phyloP scores from a whole-genome alignment of 441 rosid genomes.

The Geranium incanum region DNA sequence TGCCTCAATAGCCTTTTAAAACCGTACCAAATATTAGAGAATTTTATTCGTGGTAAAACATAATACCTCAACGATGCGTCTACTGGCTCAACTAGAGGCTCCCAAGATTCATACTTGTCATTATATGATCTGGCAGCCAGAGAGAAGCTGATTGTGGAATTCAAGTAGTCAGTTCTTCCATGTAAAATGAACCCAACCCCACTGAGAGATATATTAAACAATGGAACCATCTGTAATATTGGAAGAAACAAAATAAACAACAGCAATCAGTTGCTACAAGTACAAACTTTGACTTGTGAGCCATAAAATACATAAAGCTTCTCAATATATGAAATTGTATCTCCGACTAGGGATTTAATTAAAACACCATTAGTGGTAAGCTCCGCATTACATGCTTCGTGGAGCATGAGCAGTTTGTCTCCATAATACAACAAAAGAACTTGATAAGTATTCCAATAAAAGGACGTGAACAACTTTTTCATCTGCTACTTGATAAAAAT shows the following conservation, averaged over 20 bases:
- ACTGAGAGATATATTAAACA: conserved; percentile 71
- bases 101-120: conserved; percentile 93
- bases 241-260: conserved; percentile 18
- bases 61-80: conserved; percentile 73
- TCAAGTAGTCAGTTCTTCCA: conserved; percentile 59
- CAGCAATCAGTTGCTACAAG: conserved; percentile 8
- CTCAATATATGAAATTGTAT: neutral
- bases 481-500: neutral
- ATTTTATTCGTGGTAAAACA: conserved; percentile 4
- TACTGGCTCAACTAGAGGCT: conserved; percentile 87
- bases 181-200: conserved; percentile 67
- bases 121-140: conserved; percentile 84
- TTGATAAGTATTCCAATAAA: neutral
- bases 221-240: conserved; percentile 86
- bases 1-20: no score
- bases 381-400: neutral
- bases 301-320: neutral
- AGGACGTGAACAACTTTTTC: neutral
- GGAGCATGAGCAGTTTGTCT: neutral
- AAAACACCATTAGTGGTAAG: neutral
- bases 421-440: neutral
- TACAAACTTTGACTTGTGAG: neutral
- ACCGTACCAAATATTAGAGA: neutral
- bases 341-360: neutral
- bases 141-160: conserved; percentile 72